Percentiles rank a stretch among this genome's conserved stretches.
Evolutionary conservation across 352 stramenopile genomes (phyloP).

Genomic region (Lagenidium giganteum): DNA sequence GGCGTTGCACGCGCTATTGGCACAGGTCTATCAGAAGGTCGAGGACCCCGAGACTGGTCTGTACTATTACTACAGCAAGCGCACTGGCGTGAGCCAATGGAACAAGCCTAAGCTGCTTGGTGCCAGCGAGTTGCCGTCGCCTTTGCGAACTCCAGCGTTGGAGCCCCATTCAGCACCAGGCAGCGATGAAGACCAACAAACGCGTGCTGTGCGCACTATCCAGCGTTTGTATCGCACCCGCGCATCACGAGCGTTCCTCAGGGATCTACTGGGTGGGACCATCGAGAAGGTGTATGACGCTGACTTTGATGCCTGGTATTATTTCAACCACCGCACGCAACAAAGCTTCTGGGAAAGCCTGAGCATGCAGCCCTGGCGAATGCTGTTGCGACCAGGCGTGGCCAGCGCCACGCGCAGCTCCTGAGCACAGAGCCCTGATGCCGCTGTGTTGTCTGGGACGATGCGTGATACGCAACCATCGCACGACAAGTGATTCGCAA

Average conservation of each 20-base stretch:
- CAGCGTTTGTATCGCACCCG: slow-evolving; percentile 32
- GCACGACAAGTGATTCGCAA: too few species aligned
- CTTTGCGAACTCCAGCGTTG: too few species aligned
- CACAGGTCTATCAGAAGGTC: slow-evolving; percentile 25
- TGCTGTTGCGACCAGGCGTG: too few species aligned
- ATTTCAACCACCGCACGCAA: slow-evolving; percentile 46
- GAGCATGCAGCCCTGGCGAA: slow-evolving; percentile 21
- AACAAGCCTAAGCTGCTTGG: slow-evolving; percentile 20
- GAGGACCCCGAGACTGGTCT: slow-evolving; percentile 20
- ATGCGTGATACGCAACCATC: too few species aligned
- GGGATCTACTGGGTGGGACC: slow-evolving; percentile 25
- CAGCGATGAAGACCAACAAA: neutral
- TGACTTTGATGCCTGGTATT: slow-evolving; percentile 42
- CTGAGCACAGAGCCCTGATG: too few species aligned
- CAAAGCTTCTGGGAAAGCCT: slow-evolving; percentile 43
- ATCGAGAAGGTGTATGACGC: slow-evolving; percentile 39
- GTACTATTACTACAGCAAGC: slow-evolving; percentile 28
- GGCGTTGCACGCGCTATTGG: slow-evolving; percentile 15
- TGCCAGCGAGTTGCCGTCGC: too few species aligned
- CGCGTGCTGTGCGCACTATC: slow-evolving; percentile 23
- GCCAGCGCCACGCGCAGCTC: too few species aligned
- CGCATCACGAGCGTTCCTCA: slow-evolving; percentile 24
- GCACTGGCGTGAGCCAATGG: slow-evolving; percentile 25
- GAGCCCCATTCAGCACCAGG: neutral
- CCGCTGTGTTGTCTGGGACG: too few species aligned